phyloP scores from a whole-genome alignment of 2,329 filamentous ascomycete species.

The Alternaria solani region DNA sequence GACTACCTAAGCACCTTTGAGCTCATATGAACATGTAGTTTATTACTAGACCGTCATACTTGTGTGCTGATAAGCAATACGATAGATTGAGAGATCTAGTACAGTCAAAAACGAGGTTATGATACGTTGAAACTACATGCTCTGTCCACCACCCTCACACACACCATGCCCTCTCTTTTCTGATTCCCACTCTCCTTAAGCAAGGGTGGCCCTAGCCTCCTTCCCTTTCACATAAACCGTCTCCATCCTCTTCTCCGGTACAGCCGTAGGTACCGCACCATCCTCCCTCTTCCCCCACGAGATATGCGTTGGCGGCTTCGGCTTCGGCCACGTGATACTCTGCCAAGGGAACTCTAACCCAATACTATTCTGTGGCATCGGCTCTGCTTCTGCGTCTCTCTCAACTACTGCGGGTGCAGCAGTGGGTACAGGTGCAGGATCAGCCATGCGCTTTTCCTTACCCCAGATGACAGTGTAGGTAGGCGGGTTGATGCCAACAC shows the following conservation, averaged over 20 bases:
- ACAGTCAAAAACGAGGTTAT: not conserved
- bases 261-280: constrained; percentile 4
- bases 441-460: not conserved
- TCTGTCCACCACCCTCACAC: too few species aligned
- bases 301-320: constrained; percentile 12
- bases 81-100: not conserved
- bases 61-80: not conserved
- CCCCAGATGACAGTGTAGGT: constrained; percentile 24
- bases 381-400: constrained; percentile 5
- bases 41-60: not conserved
- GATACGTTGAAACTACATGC: too few species aligned
- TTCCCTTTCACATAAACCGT: constrained; percentile 4
- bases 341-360: constrained; percentile 6
- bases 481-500: constrained; percentile 20
- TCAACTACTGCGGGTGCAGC: not conserved
- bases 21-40: not conserved
- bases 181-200: not conserved
- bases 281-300: constrained; percentile 26
- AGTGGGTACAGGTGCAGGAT: not conserved
- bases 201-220: not conserved
- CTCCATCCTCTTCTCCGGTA: not conserved
- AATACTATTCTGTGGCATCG: constrained; percentile 9
- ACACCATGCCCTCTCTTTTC: rapidly evolving
- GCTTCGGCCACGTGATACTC: constrained; percentile 13
- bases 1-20: not conserved